Evolutionary conservation across 768 basidiomycete species (phyloP).

Genomic region (Termitomyces sp.): DNA sequence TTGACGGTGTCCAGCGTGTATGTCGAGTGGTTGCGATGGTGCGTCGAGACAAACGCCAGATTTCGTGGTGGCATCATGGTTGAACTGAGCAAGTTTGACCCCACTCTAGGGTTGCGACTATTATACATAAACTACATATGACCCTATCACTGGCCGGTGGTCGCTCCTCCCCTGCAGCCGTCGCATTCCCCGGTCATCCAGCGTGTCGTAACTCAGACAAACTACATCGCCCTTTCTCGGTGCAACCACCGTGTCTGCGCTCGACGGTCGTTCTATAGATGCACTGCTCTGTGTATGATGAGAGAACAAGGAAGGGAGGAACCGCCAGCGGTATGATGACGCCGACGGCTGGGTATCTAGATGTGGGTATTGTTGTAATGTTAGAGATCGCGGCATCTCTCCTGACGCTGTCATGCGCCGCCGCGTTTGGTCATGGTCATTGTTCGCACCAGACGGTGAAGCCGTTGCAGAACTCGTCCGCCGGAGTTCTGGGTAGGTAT

Average conservation of each 20-base stretch:
- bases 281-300: constrained; percentile 20
- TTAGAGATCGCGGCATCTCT: background rate
- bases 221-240: constrained; percentile 62
- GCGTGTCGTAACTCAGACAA: constrained; percentile 65
- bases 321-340: constrained; percentile 37
- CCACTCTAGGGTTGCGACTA: constrained; percentile 13
- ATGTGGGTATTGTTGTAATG: constrained; percentile 5
- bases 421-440: background rate
- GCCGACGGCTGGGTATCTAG: constrained; percentile 3
- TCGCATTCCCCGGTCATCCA: constrained; percentile 73
- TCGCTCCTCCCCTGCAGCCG: constrained; percentile 75
- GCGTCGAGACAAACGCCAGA: constrained; percentile 16
- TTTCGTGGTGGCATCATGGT: constrained; percentile 17
- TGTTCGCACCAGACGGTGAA: background rate
- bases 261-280: constrained; percentile 9
- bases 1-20: constrained; percentile 66
- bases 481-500: constrained; percentile 3
- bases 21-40: constrained; percentile 24
- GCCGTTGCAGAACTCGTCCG: constrained; percentile 1
- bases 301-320: constrained; percentile 44
- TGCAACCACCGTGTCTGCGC: constrained; percentile 13
- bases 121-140: constrained; percentile 55
- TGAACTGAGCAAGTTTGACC: constrained; percentile 9
- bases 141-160: constrained; percentile 81
- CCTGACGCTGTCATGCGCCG: constrained; percentile 15